Base-by-base conservation (phyloP, 345 rosid species). In the Bretschneidera sinensis region DNA sequence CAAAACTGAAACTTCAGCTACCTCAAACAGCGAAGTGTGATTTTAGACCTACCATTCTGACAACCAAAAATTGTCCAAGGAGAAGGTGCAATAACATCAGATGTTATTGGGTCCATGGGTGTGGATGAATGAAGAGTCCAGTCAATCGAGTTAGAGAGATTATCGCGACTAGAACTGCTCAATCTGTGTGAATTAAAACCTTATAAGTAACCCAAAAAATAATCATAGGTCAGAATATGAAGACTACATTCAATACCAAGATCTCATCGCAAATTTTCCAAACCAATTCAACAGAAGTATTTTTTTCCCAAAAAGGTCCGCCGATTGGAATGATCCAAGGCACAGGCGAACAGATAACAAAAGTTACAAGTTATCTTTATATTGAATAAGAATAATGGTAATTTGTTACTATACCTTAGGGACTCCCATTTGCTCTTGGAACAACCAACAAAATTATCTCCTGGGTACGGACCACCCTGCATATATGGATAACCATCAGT, bases 51-150 rank as follows among this genome's bases (percentile, higher is more conserved):
- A 82, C 98, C 95, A 78, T 92, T 89, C 58, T 92, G 98, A 79
- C 96, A 89, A 33, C 95, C 95, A 54, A 92, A 87, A 56, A 92
- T 92, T 48, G 95, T 87, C 98, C 98, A 92, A 9, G 95, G 72
- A 51, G 98, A 92, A 65, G 96, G 98, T 22, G 96, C 95, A 75
- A 92, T 68, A 66, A 89, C 98, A 78, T 92, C 98, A 75, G 82
- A 73, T 16, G 89, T 81, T 56, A 70, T 74, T 59, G 76, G 76
- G 64, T 89, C 95, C 60, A 79, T 69, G 33, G 64, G 70, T 25
- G 79, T 72, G 18, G 85, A 68, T 4, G 95, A 75, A 61, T 76
- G 76, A 17, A 82, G 77, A 14, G 85, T 89, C 96, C 98, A 89
- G 78, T 87, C 96, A 54, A 85, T 65, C 23, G 96, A 80, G 48